Base-by-base conservation (phyloP, 2,329 filamentous ascomycete genomes). In the Keithomyces neogunnii region DNA sequence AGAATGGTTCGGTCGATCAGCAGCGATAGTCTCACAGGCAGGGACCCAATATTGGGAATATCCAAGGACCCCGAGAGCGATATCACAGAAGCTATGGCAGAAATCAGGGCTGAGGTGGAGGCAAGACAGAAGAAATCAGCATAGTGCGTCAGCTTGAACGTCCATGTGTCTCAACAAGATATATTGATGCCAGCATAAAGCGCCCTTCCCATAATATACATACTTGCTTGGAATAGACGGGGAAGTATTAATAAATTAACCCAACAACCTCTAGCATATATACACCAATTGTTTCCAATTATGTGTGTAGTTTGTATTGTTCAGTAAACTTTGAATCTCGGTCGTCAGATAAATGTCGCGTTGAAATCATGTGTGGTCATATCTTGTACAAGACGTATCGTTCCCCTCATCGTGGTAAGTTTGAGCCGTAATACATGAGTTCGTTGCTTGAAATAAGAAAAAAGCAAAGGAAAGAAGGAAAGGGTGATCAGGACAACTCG, bases 31-130 rank as follows among this genome's bases (percentile, higher is more conserved):
- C 56, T 83, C 13, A 74, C 68, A 11, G 71, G 70, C 35, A 70
- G 74, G 45, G 77, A 82, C 50, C 87, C 88, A 0, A 77, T 88
- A 3, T 71, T 96, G 5, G 92, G 92, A 30, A 74, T 97, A 38
- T 85, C 89, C 1, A 82, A 82, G 56, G 90, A 96, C 63, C 84
- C 84, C 0, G 82, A 83, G 50, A 73, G 74, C 31, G 89, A 95
- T 59, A 75, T 95, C 47, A 84, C 88, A 53, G 88, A 93, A 61
- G 87, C 87, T 31, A 78, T 95, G 8, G 74, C 78, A 38, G 89
- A 95, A 70, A 76, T 95, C 49, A 81, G 75, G 61, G 74, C 72
- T 4, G 89, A 95, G 67, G 79, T 95, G 35, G 84, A 88, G 62
- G 77, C 59, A 10, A 59, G 56, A 10, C 62, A 62, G 60, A 60